Evolutionary conservation across 352 stramenopile species (phyloP), one percentile per base, ranked within the genome.

Genomic region (Achlya hypogyna): DNA sequence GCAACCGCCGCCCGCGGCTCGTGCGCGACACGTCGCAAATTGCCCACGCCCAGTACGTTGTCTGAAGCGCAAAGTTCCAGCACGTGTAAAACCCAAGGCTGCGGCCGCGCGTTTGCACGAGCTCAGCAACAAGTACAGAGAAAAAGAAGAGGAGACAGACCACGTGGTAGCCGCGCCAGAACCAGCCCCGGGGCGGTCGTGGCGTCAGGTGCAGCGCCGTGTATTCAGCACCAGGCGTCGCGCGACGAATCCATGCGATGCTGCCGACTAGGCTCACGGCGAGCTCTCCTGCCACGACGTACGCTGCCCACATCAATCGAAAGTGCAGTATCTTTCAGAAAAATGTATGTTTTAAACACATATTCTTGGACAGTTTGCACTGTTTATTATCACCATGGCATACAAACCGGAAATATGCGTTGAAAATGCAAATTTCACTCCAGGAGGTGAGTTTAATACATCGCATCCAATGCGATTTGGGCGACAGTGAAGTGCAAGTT

Each of bases 21-120:
- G 10, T 8, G 20, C 43, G 25, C 28, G 5, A 25, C 18, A 9
- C 23, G 27, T 66, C 60, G 0, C 31, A 60, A 22, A 66, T 1
- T 8, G 63, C 42, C 63, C 63, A 69, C 18, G 16, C 25, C 63
- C 52, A 62, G 29, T 32, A 69, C n/a, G 20, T n/a, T 5, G 47
- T 63, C 63, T 93, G 82, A 2, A 77, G 66, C n/a, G 88, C 75
- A 49, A 91, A 90, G 69, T 93, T 93, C 84, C 84, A 93, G n/a
- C 81, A 89, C 42, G 84, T 93, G 72, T 89, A 93, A 68, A 93
- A 91, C 52, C 69, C 69, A 53, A 91, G 63, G 49, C 84, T 89
- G 34, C 71, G 70, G 32, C 68, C 69, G 10, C 52, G 31, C 18
- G 84, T 82, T 45, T 81, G 78, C 43, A 78, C 78, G 4, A 89